Evolutionary conservation across 345 rosid species (phyloP).

Genomic region (Lagerstroemia speciosa): DNA sequence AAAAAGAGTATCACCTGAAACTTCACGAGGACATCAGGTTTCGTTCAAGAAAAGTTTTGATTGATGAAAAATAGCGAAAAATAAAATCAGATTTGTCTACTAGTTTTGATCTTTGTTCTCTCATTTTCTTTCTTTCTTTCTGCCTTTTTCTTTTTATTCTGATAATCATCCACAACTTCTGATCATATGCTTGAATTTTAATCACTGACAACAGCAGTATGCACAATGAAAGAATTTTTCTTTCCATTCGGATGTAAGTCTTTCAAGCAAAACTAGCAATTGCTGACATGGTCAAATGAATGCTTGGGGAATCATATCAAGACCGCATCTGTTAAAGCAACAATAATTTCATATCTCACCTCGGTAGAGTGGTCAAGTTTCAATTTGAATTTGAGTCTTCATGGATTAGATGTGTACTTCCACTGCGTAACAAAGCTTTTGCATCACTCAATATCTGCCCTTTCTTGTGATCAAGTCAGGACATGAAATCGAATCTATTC

Average conservation of each 20-base stretch:
- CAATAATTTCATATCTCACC: neutral
- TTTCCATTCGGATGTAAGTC: neutral
- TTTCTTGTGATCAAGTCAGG: too few species aligned
- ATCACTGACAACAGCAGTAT: neutral
- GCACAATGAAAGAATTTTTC: neutral
- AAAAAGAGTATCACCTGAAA: too few species aligned
- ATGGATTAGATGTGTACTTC: neutral
- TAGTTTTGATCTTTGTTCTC: too few species aligned
- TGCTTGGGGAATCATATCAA: neutral
- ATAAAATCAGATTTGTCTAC: too few species aligned
- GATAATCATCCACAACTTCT: too few species aligned
- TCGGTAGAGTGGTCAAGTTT: neutral
- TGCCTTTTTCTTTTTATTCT: too few species aligned
- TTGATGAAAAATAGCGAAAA: too few species aligned
- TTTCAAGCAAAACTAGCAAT: neutral
- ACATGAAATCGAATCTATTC: too few species aligned
- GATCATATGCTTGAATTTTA: neutral
- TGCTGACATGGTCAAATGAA: neutral
- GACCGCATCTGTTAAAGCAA: neutral
- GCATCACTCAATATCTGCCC: neutral
- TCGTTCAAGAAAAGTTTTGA: too few species aligned
- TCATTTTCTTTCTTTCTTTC: too few species aligned
- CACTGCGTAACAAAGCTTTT: neutral
- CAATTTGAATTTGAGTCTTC: neutral
- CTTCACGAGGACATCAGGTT: too few species aligned